Conservation (phyloP, 305 asterid genomes). For the Fraxinus albicans region DNA sequence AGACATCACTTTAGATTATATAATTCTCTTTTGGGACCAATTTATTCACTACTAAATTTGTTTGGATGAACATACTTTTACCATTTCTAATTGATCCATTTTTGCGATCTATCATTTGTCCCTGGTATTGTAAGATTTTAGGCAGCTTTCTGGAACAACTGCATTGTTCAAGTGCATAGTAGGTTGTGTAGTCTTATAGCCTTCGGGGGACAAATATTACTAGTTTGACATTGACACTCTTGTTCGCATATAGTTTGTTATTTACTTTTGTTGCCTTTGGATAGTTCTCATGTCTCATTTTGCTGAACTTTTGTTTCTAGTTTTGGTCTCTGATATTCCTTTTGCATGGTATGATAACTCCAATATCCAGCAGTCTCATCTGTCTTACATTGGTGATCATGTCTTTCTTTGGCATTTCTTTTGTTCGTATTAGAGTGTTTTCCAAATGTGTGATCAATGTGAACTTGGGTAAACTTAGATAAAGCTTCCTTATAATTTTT, state of each 20-base stretch:
- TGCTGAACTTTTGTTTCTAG: background rate
- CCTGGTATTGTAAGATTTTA: background rate
- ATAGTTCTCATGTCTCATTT: background rate
- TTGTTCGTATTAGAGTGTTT: background rate
- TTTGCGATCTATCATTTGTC: background rate
- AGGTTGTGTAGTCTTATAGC: background rate
- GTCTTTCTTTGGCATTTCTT: background rate
- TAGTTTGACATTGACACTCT: background rate
- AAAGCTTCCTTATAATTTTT: conserved; percentile 24
- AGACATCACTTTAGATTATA: background rate
- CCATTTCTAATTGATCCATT: background rate
- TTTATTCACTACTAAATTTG: background rate
- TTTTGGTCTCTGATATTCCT: background rate
- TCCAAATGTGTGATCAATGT: conserved; percentile 9
- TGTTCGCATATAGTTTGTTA: background rate
- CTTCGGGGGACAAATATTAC: background rate
- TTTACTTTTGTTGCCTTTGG: background rate
- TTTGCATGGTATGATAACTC: background rate
- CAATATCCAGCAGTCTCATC: background rate
- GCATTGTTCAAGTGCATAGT: background rate
- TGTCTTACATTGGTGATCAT: background rate
- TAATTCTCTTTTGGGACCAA: background rate
- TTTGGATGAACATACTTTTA: background rate
- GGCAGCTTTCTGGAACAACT: background rate
- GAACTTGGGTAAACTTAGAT: conserved; percentile 16